Base-by-base conservation (phyloP, 257 asterid genomes). In the Rauvolfia tetraphylla region DNA sequence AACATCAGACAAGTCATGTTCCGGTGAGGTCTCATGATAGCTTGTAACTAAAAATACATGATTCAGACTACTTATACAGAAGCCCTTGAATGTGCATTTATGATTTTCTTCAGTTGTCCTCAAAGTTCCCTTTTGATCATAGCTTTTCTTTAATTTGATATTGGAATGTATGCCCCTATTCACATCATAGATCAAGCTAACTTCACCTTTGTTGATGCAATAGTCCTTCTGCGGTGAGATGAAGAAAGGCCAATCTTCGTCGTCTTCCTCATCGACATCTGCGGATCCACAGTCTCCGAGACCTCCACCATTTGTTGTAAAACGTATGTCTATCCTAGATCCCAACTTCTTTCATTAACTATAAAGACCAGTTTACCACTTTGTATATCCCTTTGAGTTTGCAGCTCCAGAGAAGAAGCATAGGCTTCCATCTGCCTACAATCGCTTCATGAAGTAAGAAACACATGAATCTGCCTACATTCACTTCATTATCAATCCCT, bases 351-450 rank as follows among this genome's bases (percentile, higher is more conserved):
- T 46, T 31, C 14, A 34, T 39, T 15, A n/a, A 22, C 5, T 49
- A 53, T n/a, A 29, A 42, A 46, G 1, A 11, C 66, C 5, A 9
- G 44, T 41, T 41, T 8, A 14, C 23, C 8, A 8, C 9, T 3
- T 14, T 71, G 5, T 12, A 0, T 15, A 0, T 44, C 39, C 13
- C 27, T 29, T 9, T 2, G n/a, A 7, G 25, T 56, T 73, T 65
- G 72, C 76, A 95, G 99, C 99, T 54, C 98, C 97, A 31, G 99
- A 95, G 88, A 95, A 93, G 90, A 93, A 93, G 83, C 98, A 92
- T 66, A 90, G 97, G 86, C 95, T 95, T 83, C 99, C 98, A 78
- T 95, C 98, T 65, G 99, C 99, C 77, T 95, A 95, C 92, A 93
- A 95, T 73, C 90, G 97, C 34, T 95, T 95, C 94, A 95, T 95